These are phyloP conservation scores for Trifolium fragiferum DNA, from an alignment of 306 rosid genomes.

Conservation along the genomic window DNA sequence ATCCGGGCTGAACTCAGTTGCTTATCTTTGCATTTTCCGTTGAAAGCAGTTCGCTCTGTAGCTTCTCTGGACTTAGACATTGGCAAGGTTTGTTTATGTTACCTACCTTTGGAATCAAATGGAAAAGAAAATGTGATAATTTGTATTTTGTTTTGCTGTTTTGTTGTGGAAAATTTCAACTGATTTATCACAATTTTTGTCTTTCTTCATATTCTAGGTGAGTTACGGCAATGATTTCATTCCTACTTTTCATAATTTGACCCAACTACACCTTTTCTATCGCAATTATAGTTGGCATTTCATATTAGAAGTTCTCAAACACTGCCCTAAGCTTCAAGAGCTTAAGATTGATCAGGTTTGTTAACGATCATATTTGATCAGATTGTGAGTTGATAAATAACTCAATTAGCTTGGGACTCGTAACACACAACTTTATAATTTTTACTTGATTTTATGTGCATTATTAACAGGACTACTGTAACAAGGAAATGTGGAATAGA, in stretches of 20 bases:
- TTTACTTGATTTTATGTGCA: not conserved
- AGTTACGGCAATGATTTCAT: not conserved
- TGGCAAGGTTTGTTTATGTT: too few relatives aligned
- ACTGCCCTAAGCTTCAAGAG: not conserved
- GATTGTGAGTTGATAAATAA: too few relatives aligned
- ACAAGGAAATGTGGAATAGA: not conserved
- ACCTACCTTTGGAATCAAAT: too few relatives aligned
- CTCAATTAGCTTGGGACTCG: too few relatives aligned
- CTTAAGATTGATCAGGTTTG: not conserved
- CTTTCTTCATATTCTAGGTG: not conserved
- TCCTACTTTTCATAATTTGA: constrained; percentile 11
- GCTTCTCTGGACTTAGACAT: too few relatives aligned
- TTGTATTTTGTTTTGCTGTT: too few relatives aligned
- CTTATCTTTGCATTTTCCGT: too few relatives aligned
- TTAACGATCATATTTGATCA: not conserved
- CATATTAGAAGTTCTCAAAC: not conserved
- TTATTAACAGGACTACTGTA: not conserved
- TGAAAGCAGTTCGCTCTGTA: too few relatives aligned
- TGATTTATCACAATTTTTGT: too few relatives aligned
- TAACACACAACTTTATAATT: not conserved
- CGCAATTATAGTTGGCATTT: not conserved
- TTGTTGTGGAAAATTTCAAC: too few relatives aligned
- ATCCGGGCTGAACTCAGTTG: too few relatives aligned
- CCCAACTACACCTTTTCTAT: not conserved
- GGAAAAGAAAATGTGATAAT: too few relatives aligned